These are phyloP conservation scores for Phytophthora melonis DNA, from an alignment of 352 stramenopile species.

Conservation along the genomic window DNA sequence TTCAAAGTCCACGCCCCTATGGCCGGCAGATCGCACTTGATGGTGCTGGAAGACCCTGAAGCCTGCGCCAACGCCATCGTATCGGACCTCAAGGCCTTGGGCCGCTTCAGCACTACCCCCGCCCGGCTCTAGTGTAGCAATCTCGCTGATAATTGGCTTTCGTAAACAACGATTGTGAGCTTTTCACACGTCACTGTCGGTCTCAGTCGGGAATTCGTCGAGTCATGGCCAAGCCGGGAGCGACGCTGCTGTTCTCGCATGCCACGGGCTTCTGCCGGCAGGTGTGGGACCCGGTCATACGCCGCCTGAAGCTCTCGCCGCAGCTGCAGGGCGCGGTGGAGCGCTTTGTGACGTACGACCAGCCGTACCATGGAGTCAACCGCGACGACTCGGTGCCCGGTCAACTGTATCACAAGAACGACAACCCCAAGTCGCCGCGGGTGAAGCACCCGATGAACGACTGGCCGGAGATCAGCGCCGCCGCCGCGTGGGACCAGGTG, in stretches of 20 bases:
- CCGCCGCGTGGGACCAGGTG: slow-evolving; percentile 28
- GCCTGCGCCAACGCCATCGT: slow-evolving; percentile 46
- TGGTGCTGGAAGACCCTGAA: slow-evolving; percentile 54
- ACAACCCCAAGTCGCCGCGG: slow-evolving; percentile 21
- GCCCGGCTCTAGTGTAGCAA: slow-evolving; percentile 13
- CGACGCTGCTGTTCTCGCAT: slow-evolving; percentile 63
- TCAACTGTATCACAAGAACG: slow-evolving; percentile 33
- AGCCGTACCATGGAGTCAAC: slow-evolving; percentile 42
- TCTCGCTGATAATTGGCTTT: slow-evolving; percentile 12
- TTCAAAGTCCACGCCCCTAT: slow-evolving; percentile 37
- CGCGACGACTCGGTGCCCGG: slow-evolving; percentile 29
- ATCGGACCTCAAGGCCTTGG: slow-evolving; percentile 23
- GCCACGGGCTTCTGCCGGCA: slow-evolving; percentile 63
- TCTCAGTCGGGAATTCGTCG: slow-evolving; percentile 19
- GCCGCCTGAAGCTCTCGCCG: slow-evolving; percentile 42
- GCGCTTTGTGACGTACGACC: slow-evolving; percentile 37
- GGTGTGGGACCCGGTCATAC: slow-evolving; percentile 56
- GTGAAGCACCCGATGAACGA: slow-evolving; percentile 40
- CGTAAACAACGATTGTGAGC: slow-evolving; percentile 11
- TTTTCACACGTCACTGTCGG: slow-evolving; percentile 5
- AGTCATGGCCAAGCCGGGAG: slow-evolving; percentile 25
- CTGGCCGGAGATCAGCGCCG: slow-evolving; percentile 30
- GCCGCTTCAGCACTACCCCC: slow-evolving; percentile 12
- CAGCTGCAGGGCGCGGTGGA: slow-evolving; percentile 35
- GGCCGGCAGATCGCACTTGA: slow-evolving; percentile 38